A percentile compares a stretch with the other conserved stretches of the same genome.
Conservation (phyloP, 2,329 filamentous ascomycete genomes). For the Hypoxylon sp. region DNA sequence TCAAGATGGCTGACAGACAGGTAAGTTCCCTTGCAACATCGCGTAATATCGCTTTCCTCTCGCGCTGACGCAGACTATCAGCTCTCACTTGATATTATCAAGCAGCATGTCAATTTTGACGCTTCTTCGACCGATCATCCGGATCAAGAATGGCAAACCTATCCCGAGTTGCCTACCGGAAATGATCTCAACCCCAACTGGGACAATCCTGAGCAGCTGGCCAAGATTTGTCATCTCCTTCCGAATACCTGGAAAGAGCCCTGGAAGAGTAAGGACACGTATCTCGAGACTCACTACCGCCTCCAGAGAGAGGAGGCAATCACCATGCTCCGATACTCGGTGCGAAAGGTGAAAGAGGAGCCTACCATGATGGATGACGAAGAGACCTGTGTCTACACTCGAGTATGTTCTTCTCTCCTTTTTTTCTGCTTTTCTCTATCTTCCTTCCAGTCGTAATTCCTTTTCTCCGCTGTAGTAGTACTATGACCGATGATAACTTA, state of each 20-base stretch:
- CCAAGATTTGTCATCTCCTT: slow-evolving; percentile 54
- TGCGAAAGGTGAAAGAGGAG: slow-evolving; percentile 65
- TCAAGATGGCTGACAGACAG: slow-evolving; percentile 6
- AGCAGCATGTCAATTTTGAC: slow-evolving; percentile 38
- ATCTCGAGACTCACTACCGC: slow-evolving; percentile 79
- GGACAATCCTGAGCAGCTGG: slow-evolving; percentile 36
- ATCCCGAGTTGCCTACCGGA: slow-evolving; percentile 66
- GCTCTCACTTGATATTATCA: slow-evolving; percentile 34
- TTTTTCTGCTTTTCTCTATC: slow-evolving; percentile 1
- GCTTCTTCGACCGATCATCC: neutral
- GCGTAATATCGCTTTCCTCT: neutral
- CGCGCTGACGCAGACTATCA: slow-evolving; percentile 5
- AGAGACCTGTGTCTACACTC: slow-evolving; percentile 74
- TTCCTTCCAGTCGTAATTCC: neutral
- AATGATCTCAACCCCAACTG: slow-evolving; percentile 62
- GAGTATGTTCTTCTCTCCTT: slow-evolving; percentile 59
- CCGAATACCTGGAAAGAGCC: slow-evolving; percentile 67
- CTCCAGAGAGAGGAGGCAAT: slow-evolving; percentile 81
- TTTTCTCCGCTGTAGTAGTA: neutral
- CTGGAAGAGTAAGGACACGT: slow-evolving; percentile 72
- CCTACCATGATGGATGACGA: slow-evolving; percentile 69
- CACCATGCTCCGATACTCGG: slow-evolving; percentile 74
- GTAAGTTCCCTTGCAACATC: slow-evolving; percentile 1
- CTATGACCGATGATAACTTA: neutral
- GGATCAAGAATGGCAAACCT: slow-evolving; percentile 50